Evolutionary conservation across 2,329 filamentous ascomycete species (phyloP).

Genomic region (Hymenoscyphus albidus): DNA sequence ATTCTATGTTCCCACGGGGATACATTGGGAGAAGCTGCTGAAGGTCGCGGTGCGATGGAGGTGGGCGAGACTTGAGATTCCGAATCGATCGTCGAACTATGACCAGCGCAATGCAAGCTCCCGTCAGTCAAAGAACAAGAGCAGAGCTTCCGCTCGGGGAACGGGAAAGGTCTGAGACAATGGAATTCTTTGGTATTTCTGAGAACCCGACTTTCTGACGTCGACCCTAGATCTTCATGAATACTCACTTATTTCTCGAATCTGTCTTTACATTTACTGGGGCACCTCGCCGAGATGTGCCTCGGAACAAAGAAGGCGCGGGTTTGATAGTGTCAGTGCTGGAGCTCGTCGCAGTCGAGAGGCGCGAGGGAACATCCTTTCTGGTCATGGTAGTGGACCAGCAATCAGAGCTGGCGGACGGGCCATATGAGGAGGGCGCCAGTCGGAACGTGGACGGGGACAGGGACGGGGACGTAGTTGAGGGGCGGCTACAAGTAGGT

Average conservation of each 20-base stretch:
- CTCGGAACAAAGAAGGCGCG: constrained; percentile 27
- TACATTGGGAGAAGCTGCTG: constrained; percentile 33
- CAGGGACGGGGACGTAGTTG: not conserved
- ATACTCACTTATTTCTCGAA: constrained; percentile 41
- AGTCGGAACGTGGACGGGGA: not conserved
- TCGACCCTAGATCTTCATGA: not conserved
- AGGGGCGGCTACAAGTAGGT: too few species aligned
- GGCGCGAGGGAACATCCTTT: constrained; percentile 59
- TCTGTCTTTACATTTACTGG: constrained; percentile 54
- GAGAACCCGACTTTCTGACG: not conserved
- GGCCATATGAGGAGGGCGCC: constrained; percentile 25
- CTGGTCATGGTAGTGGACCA: constrained; percentile 55
- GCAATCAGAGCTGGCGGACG: constrained; percentile 28
- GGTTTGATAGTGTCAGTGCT: constrained; percentile 61
- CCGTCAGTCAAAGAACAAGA: constrained; percentile 35
- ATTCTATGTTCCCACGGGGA: constrained; percentile 35
- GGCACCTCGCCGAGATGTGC: constrained; percentile 30
- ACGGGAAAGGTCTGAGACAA: constrained; percentile 15
- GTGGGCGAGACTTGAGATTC: constrained; percentile 35
- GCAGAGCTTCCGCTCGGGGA: constrained; percentile 23
- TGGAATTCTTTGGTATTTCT: not conserved
- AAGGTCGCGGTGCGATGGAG: constrained; percentile 29
- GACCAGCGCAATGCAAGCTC: constrained; percentile 30
- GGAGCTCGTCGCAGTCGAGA: constrained; percentile 61
- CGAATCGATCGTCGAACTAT: constrained; percentile 29